phyloP scores from a whole-genome alignment of 2,329 filamentous ascomycete genomes.

The Lojkania enalia region DNA sequence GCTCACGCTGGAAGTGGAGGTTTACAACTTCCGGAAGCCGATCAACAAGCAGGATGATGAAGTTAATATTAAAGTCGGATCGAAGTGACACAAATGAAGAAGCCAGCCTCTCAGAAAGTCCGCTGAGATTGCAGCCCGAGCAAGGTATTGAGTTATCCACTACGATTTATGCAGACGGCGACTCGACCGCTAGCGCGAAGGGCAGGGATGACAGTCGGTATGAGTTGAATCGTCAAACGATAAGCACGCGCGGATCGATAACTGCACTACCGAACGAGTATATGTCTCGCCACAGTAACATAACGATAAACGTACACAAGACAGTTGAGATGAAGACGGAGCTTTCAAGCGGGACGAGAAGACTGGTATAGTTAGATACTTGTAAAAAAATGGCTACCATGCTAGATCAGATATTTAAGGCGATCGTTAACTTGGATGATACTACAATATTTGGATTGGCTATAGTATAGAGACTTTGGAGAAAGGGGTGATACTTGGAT shows the following conservation, averaged over 20 bases:
- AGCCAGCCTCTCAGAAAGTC: conserved; percentile 10
- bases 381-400: no score
- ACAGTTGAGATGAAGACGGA: not conserved
- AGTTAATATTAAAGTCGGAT: not conserved
- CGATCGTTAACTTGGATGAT: no score
- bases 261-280: not conserved
- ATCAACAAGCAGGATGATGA: not conserved
- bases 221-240: not conserved
- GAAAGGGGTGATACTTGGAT: no score
- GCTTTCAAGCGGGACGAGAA: not conserved
- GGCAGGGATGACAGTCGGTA: not conserved
- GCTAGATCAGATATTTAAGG: no score
- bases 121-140: conserved; percentile 9
- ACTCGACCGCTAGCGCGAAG: not conserved
- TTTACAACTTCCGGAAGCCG: not conserved
- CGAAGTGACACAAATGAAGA: conserved; percentile 1
- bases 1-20: not conserved
- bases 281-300: not conserved
- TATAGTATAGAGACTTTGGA: no score
- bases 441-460: no score
- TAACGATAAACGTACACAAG: not conserved
- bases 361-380: no score
- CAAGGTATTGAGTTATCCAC: conserved; percentile 14
- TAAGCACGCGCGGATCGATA: not conserved
- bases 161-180: conserved; percentile 6